These are phyloP conservation scores for Fraxinus quadrangulata DNA, from an alignment of 257 asterid genomes.

Conservation along the genomic window DNA sequence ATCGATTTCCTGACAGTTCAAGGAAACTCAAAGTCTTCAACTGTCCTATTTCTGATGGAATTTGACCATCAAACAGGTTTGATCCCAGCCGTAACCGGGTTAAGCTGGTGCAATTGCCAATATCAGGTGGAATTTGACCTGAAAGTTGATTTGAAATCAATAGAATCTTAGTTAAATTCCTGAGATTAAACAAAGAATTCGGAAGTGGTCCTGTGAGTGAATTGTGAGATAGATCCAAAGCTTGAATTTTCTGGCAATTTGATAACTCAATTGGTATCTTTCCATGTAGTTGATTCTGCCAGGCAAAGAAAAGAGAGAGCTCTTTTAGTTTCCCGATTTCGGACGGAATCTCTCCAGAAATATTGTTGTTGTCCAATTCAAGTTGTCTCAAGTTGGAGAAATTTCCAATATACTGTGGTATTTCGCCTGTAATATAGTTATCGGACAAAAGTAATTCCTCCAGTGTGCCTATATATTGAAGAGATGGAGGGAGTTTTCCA, in stretches of 20 bases:
- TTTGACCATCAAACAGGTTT: constrained; percentile 49
- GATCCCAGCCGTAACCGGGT: constrained; percentile 60
- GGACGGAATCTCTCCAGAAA: constrained; percentile 62
- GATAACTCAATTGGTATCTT: constrained; percentile 61
- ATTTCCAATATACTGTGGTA: constrained; percentile 59
- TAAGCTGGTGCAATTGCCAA: constrained; percentile 67
- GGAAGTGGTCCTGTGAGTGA: constrained; percentile 62
- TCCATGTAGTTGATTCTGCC: constrained; percentile 72
- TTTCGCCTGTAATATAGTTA: constrained; percentile 49
- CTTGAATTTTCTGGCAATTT: constrained; percentile 52
- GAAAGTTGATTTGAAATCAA: constrained; percentile 63
- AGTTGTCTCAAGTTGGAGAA: constrained; percentile 59
- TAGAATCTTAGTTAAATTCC: constrained; percentile 61
- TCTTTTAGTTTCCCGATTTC: constrained; percentile 57
- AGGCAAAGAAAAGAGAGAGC: constrained; percentile 67
- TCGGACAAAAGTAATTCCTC: constrained; percentile 76
- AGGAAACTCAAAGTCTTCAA: constrained; percentile 52
- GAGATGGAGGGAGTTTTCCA: constrained; percentile 57
- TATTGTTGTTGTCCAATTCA: constrained; percentile 64
- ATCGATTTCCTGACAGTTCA: constrained; percentile 62
- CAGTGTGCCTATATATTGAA: constrained; percentile 38
- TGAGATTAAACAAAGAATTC: constrained; percentile 49
- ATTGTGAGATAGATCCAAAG: constrained; percentile 67
- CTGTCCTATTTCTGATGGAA: constrained; percentile 55
- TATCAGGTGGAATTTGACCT: constrained; percentile 57